Evolutionary conservation across 140 eudicot genomes (phyloP).

Genomic region (Cichorium intybus): DNA sequence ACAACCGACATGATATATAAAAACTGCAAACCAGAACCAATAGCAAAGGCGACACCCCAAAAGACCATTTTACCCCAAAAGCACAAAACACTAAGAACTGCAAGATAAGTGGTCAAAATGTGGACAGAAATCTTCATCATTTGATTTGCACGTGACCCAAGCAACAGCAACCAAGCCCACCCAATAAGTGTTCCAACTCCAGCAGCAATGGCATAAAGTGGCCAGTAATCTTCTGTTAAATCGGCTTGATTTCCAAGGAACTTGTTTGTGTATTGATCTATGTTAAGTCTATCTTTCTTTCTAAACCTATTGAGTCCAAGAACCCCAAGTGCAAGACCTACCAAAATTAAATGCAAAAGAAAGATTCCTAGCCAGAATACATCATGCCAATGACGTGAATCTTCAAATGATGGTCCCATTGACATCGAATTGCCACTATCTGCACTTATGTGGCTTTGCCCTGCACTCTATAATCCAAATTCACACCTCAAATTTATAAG

Average conservation of each 20-base stretch:
- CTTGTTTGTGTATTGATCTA: slow-evolving; percentile 56
- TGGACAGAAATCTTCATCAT: slow-evolving; percentile 94
- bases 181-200: slow-evolving; percentile 73
- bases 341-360: slow-evolving; percentile 56
- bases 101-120: slow-evolving; percentile 87
- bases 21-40: slow-evolving; percentile 91
- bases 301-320: slow-evolving; percentile 77
- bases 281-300: slow-evolving; percentile 85
- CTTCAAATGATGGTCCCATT: slow-evolving; percentile 37
- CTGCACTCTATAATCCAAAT: background rate
- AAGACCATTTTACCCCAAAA: slow-evolving; percentile 80
- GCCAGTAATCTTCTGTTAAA: slow-evolving; percentile 95
- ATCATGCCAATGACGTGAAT: slow-evolving; percentile 85
- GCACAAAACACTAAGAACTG: slow-evolving; percentile 84
- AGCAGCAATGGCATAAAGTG: slow-evolving; percentile 81
- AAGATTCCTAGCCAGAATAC: slow-evolving; percentile 83
- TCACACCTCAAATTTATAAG: background rate
- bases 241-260: slow-evolving; percentile 64
- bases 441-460: slow-evolving; percentile 16
- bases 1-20: slow-evolving; percentile 86
- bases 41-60: slow-evolving; percentile 92
- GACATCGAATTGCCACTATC: slow-evolving; percentile 40
- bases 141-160: slow-evolving; percentile 75
- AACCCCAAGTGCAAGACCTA: slow-evolving; percentile 71
- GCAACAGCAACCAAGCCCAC: slow-evolving; percentile 78